Evolutionary conservation across 1,284 basidiomycete species (phyloP).

Genomic region (Leccinum pallidistipes): DNA sequence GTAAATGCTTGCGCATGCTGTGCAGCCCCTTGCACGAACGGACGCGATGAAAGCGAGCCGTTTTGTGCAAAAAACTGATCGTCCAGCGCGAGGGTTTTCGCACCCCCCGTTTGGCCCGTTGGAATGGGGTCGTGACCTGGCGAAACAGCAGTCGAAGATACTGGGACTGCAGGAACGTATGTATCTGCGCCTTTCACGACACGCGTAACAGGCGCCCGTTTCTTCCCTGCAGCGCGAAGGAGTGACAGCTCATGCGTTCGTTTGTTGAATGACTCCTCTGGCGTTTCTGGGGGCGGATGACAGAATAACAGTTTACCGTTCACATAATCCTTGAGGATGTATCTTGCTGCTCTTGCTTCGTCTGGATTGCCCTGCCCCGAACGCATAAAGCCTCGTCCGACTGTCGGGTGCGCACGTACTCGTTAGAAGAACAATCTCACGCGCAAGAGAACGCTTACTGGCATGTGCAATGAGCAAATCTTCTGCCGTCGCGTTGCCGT

Average conservation of each 20-base stretch:
- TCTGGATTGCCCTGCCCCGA: constrained; percentile 97
- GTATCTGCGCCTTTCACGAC: constrained; percentile 85
- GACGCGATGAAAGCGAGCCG: constrained; percentile 51
- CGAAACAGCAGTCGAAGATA: constrained; percentile 21
- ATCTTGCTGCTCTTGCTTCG: constrained; percentile 91
- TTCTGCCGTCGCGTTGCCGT: constrained; percentile 76
- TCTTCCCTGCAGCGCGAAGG: constrained; percentile 63
- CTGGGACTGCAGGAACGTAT: constrained; percentile 48
- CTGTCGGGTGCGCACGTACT: constrained; percentile 41
- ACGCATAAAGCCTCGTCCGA: constrained; percentile 91
- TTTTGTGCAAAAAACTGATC: constrained; percentile 78
- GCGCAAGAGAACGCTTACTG: constrained; percentile 55
- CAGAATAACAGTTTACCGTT: constrained; percentile 92
- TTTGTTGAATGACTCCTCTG: constrained; percentile 78
- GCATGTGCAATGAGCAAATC: constrained; percentile 90
- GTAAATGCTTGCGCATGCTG: constrained; percentile 62
- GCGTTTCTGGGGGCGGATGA: constrained; percentile 78
- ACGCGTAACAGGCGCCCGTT: constrained; percentile 82
- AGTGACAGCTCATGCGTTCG: constrained; percentile 68
- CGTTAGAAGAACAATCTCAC: constrained; percentile 10
- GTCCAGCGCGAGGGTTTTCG: constrained; percentile 74
- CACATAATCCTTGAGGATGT: constrained; percentile 97
- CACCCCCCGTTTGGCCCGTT: constrained; percentile 37
- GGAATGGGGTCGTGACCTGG: constrained; percentile 17
- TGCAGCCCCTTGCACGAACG: constrained; percentile 65